Conservation (phyloP, 2,329 filamentous ascomycete genomes). For the Diaporthe helianthi region DNA sequence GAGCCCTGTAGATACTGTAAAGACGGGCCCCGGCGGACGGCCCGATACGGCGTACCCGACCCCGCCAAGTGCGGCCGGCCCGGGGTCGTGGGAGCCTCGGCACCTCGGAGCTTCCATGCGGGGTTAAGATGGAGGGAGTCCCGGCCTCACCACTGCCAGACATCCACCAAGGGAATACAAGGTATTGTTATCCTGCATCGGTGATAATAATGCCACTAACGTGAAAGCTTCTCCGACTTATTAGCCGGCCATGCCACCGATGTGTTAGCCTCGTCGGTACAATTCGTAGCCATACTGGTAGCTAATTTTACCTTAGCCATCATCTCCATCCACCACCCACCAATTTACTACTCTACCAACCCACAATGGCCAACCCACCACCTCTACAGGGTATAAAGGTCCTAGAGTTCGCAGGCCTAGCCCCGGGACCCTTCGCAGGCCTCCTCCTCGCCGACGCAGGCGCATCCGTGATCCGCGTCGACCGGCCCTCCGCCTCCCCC, state of each 20-base stretch:
- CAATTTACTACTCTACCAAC: background rate
- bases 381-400: constrained; percentile 61
- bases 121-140: background rate
- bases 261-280: background rate
- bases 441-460: constrained; percentile 90
- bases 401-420: constrained; percentile 66
- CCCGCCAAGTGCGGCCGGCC: no score
- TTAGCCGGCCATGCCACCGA: background rate
- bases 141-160: background rate
- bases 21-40: background rate
- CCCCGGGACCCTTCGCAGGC: constrained; percentile 84
- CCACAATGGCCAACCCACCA: constrained; percentile 47
- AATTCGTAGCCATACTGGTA: background rate
- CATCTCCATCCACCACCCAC: background rate
- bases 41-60: constrained; percentile 1
- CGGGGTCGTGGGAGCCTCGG: constrained; percentile 14
- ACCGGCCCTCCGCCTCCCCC: constrained; percentile 58
- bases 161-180: background rate
- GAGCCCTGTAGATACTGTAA: no score
- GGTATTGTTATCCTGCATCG: background rate
- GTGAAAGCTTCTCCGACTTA: background rate
- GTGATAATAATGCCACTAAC: background rate
- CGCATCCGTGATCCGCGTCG: constrained; percentile 85
- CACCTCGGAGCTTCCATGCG: constrained; percentile 7
- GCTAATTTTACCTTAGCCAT: background rate